Percentiles rank a stretch among this genome's conserved stretches.
Conservation (phyloP, 257 asterid species). For the Mentha longifolia region DNA sequence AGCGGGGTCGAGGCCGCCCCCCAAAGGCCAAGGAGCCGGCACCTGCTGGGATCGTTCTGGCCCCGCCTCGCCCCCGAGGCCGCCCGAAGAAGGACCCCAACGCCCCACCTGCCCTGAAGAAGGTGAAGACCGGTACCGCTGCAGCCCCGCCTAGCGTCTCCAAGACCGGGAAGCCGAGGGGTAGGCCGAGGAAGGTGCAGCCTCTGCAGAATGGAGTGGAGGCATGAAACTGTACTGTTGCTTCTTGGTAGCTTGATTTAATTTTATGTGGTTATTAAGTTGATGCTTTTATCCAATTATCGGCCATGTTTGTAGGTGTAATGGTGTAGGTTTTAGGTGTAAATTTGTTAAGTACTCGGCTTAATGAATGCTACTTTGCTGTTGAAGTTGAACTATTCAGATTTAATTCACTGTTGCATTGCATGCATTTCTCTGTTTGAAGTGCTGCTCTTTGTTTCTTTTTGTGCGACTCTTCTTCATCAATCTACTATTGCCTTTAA, state of each 20-base stretch:
- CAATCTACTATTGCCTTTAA: not conserved
- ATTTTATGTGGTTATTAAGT: conserved; percentile 27
- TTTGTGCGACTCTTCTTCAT: not conserved
- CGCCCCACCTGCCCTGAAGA: conserved; percentile 69
- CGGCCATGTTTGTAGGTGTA: conserved; percentile 10
- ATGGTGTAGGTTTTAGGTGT: conserved; percentile 34
- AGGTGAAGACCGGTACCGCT: conserved; percentile 45
- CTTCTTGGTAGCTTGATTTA: conserved; percentile 23
- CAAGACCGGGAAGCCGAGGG: conserved; percentile 65
- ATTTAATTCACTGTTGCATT: conserved; percentile 28
- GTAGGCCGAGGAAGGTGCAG: conserved; percentile 77
- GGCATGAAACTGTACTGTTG: conserved; percentile 38
- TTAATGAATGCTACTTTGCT: conserved; percentile 18
- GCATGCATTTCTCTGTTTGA: conserved; percentile 22
- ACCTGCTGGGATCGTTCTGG: conserved; percentile 33
- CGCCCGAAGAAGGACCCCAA: conserved; percentile 82
- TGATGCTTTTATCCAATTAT: conserved; percentile 28
- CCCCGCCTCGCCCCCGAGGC: conserved; percentile 63
- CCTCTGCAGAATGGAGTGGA: conserved; percentile 59
- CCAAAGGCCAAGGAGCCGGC: conserved; percentile 67
- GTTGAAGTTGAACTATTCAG: not conserved
- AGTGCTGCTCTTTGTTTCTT: not conserved
- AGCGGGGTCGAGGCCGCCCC: conserved; percentile 89
- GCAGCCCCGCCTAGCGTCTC: conserved; percentile 41
- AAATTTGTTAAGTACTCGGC: conserved; percentile 31